These are phyloP conservation scores for Yamadazyma triangularis DNA, from an alignment of 1,139 yeast genomes.

Conservation along the genomic window DNA sequence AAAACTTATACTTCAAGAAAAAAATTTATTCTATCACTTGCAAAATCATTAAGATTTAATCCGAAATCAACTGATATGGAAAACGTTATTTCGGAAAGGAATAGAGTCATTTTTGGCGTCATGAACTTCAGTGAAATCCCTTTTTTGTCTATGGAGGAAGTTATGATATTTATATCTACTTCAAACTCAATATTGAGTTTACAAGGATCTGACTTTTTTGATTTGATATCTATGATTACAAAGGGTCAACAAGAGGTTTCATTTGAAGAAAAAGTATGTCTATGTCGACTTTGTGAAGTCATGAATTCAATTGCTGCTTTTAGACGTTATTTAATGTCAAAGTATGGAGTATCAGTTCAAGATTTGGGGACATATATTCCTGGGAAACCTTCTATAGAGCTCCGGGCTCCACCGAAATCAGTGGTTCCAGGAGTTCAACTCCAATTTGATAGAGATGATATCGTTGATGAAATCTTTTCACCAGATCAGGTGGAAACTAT, in stretches of 20 bases:
- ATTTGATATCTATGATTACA: conserved; percentile 4
- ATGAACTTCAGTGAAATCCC: conserved; percentile 35
- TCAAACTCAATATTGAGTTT: conserved; percentile 17
- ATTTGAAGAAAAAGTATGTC: not conserved
- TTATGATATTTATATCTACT: conserved; percentile 14
- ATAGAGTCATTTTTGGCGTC: conserved; percentile 29
- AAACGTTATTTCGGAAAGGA: conserved; percentile 16
- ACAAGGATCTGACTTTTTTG: conserved; percentile 34
- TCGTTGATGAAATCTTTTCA: not conserved
- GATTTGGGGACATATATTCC: conserved; percentile 22
- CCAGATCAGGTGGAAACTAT: conserved; percentile 4
- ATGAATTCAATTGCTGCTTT: not conserved
- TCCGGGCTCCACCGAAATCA: conserved; percentile 18
- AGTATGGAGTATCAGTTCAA: conserved; percentile 18
- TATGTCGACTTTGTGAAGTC: not conserved
- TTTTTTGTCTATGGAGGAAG: conserved; percentile 40
- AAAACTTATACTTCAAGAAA: conserved; percentile 40
- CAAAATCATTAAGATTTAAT: conserved; percentile 19
- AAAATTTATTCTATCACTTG: conserved; percentile 35
- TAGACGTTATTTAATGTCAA: conserved; percentile 11
- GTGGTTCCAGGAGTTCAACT: conserved; percentile 6
- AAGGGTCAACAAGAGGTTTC: conserved; percentile 6
- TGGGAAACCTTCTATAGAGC: conserved; percentile 21
- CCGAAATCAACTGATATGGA: conserved; percentile 5
- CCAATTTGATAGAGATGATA: conserved; percentile 7